Percentiles rank a stretch among this genome's conserved stretches.
phyloP scores from a whole-genome alignment of 805 yeast species.

The Nakazawaea laoshanensis region DNA sequence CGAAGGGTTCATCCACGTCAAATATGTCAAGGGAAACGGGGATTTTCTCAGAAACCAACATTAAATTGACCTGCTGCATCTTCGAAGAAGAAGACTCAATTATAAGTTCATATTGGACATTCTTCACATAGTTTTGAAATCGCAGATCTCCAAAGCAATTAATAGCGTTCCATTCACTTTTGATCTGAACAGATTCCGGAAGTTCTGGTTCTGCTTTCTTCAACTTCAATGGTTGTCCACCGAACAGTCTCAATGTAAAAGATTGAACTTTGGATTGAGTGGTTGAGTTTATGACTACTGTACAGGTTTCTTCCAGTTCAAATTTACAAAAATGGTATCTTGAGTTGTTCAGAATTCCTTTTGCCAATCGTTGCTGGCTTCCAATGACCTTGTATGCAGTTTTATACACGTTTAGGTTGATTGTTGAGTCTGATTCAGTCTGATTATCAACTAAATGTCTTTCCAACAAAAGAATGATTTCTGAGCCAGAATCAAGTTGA shows the following conservation, averaged over 20 bases:
- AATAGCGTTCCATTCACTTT: constrained; percentile 36
- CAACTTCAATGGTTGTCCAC: constrained; percentile 13
- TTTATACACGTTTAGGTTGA: constrained; percentile 15
- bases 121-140: constrained; percentile 32
- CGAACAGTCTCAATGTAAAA: constrained; percentile 13
- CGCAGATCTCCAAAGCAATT: constrained; percentile 51
- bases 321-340: constrained; percentile 21
- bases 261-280: constrained; percentile 8
- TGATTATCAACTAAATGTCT: constrained; percentile 28
- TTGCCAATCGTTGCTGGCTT: too few species aligned
- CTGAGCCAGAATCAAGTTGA: constrained; percentile 6
- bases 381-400: too few species aligned
- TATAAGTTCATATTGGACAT: constrained; percentile 44
- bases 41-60: constrained; percentile 17
- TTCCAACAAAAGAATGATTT: constrained; percentile 42
- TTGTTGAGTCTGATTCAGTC: constrained; percentile 8
- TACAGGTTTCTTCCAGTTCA: constrained; percentile 13
- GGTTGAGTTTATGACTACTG: constrained; percentile 14
- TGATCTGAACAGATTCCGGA: constrained; percentile 14
- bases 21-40: constrained; percentile 36
- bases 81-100: constrained; percentile 17
- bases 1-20: constrained; percentile 23
- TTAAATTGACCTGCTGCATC: constrained; percentile 15
- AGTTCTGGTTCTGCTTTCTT: constrained; percentile 23
- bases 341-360: constrained; percentile 20